Evolutionary conservation across 805 yeast species (phyloP).

Genomic region (Jamesozyma lodderae): DNA sequence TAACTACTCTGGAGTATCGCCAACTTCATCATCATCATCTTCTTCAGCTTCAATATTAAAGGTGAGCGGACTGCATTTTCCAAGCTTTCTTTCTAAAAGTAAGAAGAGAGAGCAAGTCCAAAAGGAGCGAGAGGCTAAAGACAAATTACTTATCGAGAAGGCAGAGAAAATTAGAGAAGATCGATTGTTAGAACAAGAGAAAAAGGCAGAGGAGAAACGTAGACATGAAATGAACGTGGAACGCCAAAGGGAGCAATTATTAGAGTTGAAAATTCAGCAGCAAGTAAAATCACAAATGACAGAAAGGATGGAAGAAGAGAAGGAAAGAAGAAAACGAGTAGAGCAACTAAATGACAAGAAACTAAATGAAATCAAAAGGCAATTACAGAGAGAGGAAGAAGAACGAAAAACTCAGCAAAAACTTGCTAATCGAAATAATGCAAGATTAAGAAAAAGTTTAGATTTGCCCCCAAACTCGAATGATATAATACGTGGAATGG

Average conservation of each 20-base stretch:
- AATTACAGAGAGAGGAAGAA: neutral
- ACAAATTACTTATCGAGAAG: conserved; percentile 16
- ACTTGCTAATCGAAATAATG: no score
- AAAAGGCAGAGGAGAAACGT: conserved; percentile 4
- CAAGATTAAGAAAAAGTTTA: conserved; percentile 7
- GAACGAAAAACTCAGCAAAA: no score
- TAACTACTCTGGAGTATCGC: conserved; percentile 5
- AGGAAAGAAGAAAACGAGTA: conserved; percentile 4
- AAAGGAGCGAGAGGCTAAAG: conserved; percentile 16
- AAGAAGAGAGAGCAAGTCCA: conserved; percentile 4
- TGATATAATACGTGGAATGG: no score
- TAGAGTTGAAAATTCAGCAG: conserved; percentile 20
- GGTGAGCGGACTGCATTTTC: neutral
- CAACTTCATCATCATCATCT: neutral
- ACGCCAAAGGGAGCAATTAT: conserved; percentile 16
- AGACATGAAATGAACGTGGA: conserved; percentile 9
- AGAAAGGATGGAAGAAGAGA: conserved; percentile 13
- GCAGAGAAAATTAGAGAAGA: conserved; percentile 18
- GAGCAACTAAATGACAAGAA: conserved; percentile 6
- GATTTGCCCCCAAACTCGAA: conserved; percentile 4
- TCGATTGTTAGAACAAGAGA: conserved; percentile 9
- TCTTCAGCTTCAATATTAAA: neutral
- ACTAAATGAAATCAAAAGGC: conserved; percentile 1
- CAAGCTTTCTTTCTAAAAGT: neutral
- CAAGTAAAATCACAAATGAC: conserved; percentile 20